phyloP scores from a whole-genome alignment of 495 filamentous ascomycete species.

The Penicillium waksmanii region DNA sequence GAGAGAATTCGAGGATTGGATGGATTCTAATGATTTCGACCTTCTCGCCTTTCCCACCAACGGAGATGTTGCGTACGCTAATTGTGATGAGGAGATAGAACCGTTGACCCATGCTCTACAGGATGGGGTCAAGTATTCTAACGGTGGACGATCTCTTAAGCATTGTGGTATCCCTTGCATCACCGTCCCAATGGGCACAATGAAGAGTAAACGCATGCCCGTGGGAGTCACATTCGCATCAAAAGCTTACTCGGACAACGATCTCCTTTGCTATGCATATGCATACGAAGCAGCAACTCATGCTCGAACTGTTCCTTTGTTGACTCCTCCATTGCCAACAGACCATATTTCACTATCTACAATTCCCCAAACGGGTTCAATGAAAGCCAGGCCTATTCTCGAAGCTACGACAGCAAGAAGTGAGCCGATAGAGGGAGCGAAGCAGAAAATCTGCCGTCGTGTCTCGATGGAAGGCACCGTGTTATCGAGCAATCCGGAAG shows the following conservation, averaged over 20 bases:
- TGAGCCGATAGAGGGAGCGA: neutral
- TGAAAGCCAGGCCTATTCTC: neutral
- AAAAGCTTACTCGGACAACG: constrained; percentile 16
- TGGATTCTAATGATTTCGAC: constrained; percentile 13
- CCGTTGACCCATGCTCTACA: constrained; percentile 9
- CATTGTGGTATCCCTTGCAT: constrained; percentile 22
- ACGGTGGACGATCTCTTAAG: constrained; percentile 14
- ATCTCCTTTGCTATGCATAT: constrained; percentile 26
- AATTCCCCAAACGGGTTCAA: neutral
- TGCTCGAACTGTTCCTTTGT: neutral
- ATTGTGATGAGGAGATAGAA: constrained; percentile 16
- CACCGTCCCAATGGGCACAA: constrained; percentile 18
- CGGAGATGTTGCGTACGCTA: constrained; percentile 17
- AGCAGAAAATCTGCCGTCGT: neutral
- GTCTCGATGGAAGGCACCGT: constrained; percentile 5
- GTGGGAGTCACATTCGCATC: constrained; percentile 21
- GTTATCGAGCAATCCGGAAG: neutral
- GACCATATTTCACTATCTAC: neutral
- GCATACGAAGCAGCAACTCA: constrained; percentile 32
- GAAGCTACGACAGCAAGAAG: neutral
- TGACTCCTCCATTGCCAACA: constrained; percentile 5
- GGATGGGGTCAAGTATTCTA: constrained; percentile 21
- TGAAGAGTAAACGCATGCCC: constrained; percentile 14
- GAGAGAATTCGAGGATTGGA: constrained; percentile 17
- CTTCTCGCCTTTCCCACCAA: constrained; percentile 13